phyloP scores from a whole-genome alignment of 2,329 filamentous ascomycete genomes.

The Clarireedia monteithiana region DNA sequence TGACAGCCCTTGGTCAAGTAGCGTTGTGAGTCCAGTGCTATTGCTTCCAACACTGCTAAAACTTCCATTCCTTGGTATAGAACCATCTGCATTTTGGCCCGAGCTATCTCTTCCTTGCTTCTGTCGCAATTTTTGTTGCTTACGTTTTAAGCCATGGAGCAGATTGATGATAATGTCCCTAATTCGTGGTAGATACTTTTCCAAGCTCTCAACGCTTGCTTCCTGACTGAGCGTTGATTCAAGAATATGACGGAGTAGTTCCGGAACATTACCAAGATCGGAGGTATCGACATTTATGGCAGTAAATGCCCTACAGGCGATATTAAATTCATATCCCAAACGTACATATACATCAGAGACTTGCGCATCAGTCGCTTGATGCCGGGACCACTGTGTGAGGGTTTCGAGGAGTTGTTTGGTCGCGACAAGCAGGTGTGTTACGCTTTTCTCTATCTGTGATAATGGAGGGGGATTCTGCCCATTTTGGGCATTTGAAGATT shows the following conservation, averaged over 20 bases:
- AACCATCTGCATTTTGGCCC: conserved; percentile 16
- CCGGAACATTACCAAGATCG: conserved; percentile 91
- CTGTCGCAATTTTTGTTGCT: conserved; percentile 78
- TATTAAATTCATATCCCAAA: conserved; percentile 97
- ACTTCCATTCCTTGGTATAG: conserved; percentile 40
- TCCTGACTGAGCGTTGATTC: conserved; percentile 96
- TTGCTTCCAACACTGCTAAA: conserved; percentile 50
- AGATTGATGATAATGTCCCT: conserved; percentile 98
- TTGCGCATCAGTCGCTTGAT: conserved; percentile 83
- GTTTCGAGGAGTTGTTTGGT: conserved; percentile 98
- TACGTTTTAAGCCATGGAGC: conserved; percentile 90
- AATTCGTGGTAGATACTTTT: conserved; percentile 88
- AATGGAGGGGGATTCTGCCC: conserved; percentile 35
- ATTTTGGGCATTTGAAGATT: conserved; percentile 14
- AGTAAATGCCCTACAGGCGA: conserved; percentile 93
- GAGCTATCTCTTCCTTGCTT: conserved; percentile 46
- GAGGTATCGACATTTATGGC: conserved; percentile 94
- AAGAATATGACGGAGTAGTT: conserved; percentile 80
- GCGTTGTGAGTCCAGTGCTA: conserved; percentile 48
- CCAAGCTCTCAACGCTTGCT: conserved; percentile 85
- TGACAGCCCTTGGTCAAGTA: conserved; percentile 48
- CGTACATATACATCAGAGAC: conserved; percentile 98
- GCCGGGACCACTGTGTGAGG: conserved; percentile 93
- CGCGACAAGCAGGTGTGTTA: conserved; percentile 92
- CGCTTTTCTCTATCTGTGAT: conserved; percentile 97